Conservation (phyloP, 495 filamentous ascomycete genomes). For the Evansstolkia leycettana region DNA sequence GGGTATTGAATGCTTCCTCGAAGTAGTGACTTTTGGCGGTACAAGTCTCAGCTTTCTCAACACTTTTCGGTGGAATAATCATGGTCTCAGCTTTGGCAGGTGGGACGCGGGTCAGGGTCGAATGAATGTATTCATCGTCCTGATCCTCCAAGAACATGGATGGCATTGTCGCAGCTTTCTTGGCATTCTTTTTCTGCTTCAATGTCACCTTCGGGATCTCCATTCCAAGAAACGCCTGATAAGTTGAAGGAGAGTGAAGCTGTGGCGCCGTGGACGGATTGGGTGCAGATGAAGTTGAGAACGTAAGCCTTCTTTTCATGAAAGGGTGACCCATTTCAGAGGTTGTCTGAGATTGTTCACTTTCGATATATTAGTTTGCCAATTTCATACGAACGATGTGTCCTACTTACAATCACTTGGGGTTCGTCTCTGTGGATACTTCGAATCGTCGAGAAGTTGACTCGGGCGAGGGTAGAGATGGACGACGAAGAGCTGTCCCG, state of each 20-base stretch:
- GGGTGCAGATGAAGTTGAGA: slow-evolving; percentile 9
- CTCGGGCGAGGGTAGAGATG: too few relatives aligned
- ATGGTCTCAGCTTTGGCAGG: slow-evolving; percentile 7
- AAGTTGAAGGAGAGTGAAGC: slow-evolving; percentile 12
- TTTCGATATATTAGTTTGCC: too few relatives aligned
- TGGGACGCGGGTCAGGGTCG: not conserved
- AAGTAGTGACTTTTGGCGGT: slow-evolving; percentile 41
- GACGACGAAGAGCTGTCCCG: too few relatives aligned
- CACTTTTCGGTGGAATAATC: slow-evolving; percentile 4
- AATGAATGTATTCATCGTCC: slow-evolving; percentile 15
- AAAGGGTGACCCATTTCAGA: slow-evolving; percentile 4
- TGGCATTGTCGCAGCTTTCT: slow-evolving; percentile 7
- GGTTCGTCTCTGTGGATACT: too few relatives aligned
- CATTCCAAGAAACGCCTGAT: slow-evolving; percentile 6
- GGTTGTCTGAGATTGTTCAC: not conserved
- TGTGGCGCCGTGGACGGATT: slow-evolving; percentile 7
- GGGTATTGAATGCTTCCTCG: slow-evolving; percentile 44
- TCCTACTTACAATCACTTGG: too few relatives aligned
- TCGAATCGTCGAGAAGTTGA: too few relatives aligned
- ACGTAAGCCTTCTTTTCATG: slow-evolving; percentile 7
- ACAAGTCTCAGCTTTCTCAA: slow-evolving; percentile 12
- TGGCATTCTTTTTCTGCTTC: slow-evolving; percentile 7
- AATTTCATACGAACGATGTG: too few relatives aligned
- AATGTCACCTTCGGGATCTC: slow-evolving; percentile 7
- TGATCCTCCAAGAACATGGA: slow-evolving; percentile 16